These are phyloP conservation scores for Colletotrichum sublineola DNA, from an alignment of 2,329 filamentous ascomycete species.

Conservation along the genomic window DNA sequence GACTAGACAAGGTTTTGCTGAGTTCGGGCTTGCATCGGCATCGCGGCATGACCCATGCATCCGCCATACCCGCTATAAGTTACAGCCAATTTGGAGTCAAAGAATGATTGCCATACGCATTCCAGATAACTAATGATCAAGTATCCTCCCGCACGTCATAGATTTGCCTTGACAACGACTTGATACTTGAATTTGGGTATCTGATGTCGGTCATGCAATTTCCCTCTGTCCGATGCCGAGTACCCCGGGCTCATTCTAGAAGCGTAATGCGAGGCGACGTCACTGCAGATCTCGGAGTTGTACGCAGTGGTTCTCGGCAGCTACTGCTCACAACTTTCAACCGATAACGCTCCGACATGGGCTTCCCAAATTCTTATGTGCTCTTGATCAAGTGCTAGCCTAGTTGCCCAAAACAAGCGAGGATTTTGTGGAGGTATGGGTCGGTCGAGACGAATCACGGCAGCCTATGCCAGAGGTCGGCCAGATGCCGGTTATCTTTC, in stretches of 20 bases:
- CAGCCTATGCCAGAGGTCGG: constrained; percentile 5
- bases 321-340: not conserved
- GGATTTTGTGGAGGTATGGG: constrained; percentile 23
- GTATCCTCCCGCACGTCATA: not conserved
- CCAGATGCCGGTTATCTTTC: constrained; percentile 26
- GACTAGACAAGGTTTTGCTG: not conserved
- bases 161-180: not conserved
- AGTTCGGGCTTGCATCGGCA: constrained; percentile 28
- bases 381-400: constrained; percentile 4
- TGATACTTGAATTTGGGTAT: not conserved
- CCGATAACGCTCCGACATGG: constrained; percentile 35
- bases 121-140: not conserved
- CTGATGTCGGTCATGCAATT: not conserved
- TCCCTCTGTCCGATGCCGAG: not conserved
- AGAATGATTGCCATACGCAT: not conserved
- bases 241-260: not conserved
- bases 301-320: not conserved
- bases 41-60: constrained; percentile 26
- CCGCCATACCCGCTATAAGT: not conserved
- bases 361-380: constrained; percentile 4
- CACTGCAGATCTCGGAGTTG: not conserved
- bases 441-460: constrained; percentile 35
- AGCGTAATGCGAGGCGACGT: not conserved
- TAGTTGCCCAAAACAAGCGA: constrained; percentile 23
- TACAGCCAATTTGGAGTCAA: not conserved